These are phyloP conservation scores for Ceriops zippeliana DNA, from an alignment of 345 rosid species.

Conservation along the genomic window DNA sequence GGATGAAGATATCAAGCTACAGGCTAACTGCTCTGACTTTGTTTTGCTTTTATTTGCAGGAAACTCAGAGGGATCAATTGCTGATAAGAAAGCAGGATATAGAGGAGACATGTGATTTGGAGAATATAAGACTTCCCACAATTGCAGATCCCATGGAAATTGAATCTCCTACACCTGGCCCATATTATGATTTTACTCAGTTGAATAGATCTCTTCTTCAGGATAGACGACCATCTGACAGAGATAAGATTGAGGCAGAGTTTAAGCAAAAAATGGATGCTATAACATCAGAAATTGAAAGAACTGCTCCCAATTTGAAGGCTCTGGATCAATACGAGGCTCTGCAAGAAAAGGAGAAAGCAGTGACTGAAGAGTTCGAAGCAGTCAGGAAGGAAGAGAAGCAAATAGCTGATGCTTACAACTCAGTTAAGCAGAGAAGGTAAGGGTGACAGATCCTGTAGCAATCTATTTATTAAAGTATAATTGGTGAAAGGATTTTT, in stretches of 20 bases:
- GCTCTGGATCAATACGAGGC: constrained; percentile 92
- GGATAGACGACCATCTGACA: constrained; percentile 62
- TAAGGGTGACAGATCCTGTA: constrained; percentile 19
- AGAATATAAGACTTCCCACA: constrained; percentile 68
- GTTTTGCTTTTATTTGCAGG: constrained; percentile 44
- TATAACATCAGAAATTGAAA: constrained; percentile 68
- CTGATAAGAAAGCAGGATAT: constrained; percentile 66
- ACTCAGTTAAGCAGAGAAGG: constrained; percentile 82
- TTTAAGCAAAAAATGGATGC: constrained; percentile 78
- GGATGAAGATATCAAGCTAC: not conserved
- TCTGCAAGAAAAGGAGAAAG: constrained; percentile 73
- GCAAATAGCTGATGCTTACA: constrained; percentile 71
- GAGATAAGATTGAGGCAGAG: constrained; percentile 73
- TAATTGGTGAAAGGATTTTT: not conserved
- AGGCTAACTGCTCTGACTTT: constrained; percentile 12
- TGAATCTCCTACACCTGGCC: constrained; percentile 50
- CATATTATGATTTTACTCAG: constrained; percentile 72
- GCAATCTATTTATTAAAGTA: not conserved
- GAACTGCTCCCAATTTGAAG: constrained; percentile 91
- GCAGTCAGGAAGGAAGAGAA: constrained; percentile 85
- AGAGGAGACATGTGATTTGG: constrained; percentile 78
- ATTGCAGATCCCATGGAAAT: constrained; percentile 70
- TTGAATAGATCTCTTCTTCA: constrained; percentile 70
- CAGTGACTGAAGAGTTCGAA: constrained; percentile 78
- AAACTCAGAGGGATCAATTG: constrained; percentile 70